Conservation (phyloP, 208 protist species). For the Crithidia fasciculata region DNA sequence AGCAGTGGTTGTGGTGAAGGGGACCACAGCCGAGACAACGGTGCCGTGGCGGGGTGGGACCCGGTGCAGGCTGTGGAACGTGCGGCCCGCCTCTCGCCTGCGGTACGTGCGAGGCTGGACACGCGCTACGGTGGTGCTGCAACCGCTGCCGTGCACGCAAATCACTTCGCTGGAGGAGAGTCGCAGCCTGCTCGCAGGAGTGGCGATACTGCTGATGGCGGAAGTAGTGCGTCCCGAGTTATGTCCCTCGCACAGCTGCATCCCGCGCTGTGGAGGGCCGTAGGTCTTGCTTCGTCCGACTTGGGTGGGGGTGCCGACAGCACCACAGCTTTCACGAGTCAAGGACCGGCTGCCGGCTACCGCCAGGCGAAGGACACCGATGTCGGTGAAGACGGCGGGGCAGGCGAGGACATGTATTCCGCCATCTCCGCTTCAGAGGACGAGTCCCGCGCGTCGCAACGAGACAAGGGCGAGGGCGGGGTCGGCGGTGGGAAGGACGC, state of each 20-base stretch:
- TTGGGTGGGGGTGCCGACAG: no score
- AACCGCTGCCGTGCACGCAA: conserved; percentile 27
- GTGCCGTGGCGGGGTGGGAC: conserved; percentile 27
- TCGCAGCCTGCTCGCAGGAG: not conserved
- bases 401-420: conserved; percentile 7
- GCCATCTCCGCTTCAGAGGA: conserved; percentile 8
- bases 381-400: not conserved
- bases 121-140: conserved; percentile 33
- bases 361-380: no score
- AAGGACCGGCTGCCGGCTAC: no score
- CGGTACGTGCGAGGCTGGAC: conserved; percentile 25
- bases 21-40: not conserved
- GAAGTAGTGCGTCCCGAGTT: not conserved
- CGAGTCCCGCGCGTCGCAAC: not conserved
- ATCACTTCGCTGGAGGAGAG: conserved; percentile 23
- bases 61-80: conserved; percentile 30
- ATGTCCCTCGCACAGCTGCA: conserved; percentile 21
- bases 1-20: not conserved
- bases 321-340: no score
- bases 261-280: conserved; percentile 18
- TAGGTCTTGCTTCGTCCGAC: conserved; percentile 11
- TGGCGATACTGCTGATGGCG: conserved; percentile 10
- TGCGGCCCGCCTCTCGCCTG: conserved; percentile 18
- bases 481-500: not conserved
- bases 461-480: not conserved